Conservation (phyloP, 106 monocot species). For the Dactylorhiza incarnata region DNA sequence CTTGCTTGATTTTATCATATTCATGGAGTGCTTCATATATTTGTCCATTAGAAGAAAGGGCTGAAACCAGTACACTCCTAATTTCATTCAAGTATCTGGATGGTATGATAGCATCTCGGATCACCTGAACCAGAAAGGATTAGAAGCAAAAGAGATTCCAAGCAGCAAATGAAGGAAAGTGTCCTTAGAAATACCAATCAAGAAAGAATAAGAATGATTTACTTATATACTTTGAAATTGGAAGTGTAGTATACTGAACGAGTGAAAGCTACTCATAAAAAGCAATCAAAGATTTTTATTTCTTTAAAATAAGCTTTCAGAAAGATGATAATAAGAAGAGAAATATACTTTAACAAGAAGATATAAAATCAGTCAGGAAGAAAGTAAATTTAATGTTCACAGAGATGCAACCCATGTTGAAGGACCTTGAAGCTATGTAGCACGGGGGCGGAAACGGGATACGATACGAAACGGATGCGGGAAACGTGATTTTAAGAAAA, state of each 20-base stretch:
- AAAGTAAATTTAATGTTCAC: neutral
- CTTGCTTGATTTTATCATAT: slow-evolving; percentile 74
- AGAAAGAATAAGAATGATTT: neutral
- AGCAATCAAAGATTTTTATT: neutral
- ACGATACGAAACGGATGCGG: no score
- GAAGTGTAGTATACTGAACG: neutral
- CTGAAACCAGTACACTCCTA: slow-evolving; percentile 59
- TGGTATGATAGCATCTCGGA: slow-evolving; percentile 39
- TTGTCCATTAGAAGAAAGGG: slow-evolving; percentile 69
- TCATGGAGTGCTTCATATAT: slow-evolving; percentile 57
- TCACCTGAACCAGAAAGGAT: slow-evolving; percentile 33
- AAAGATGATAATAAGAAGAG: neutral
- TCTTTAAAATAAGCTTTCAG: neutral
- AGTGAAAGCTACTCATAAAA: neutral
- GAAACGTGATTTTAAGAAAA: no score
- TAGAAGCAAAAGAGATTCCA: neutral
- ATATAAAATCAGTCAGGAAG: neutral
- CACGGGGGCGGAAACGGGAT: no score
- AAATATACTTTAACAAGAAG: neutral
- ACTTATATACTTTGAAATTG: neutral
- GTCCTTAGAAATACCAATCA: neutral
- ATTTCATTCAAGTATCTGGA: slow-evolving; percentile 43
- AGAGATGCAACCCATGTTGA: neutral
- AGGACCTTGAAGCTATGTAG: neutral
- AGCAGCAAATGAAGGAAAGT: neutral